These are phyloP conservation scores for Talaromyces sp. DNA, from an alignment of 2,329 filamentous ascomycete species.

Conservation along the genomic window DNA sequence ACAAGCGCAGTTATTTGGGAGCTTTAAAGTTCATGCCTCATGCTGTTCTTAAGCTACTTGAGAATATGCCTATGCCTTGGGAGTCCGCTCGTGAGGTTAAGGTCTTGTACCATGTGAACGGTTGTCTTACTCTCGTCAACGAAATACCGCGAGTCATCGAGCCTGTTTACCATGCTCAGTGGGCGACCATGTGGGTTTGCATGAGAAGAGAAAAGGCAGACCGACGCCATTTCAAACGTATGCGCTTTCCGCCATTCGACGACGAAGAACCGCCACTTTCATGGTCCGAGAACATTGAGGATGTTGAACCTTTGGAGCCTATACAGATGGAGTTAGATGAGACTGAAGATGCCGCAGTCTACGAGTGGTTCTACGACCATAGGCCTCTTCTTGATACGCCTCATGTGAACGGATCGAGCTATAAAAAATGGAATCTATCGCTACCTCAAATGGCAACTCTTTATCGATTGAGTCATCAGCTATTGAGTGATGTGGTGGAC, in stretches of 20 bases:
- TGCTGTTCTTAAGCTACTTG: constrained; percentile 90
- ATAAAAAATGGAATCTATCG: constrained; percentile 90
- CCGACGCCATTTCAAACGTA: constrained; percentile 91
- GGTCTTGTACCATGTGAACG: constrained; percentile 96
- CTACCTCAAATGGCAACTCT: constrained; percentile 94
- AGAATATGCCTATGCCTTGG: constrained; percentile 99
- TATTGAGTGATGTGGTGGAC: constrained; percentile 88
- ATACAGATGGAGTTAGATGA: constrained; percentile 99
- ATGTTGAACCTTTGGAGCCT: constrained; percentile 93
- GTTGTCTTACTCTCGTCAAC: constrained; percentile 93
- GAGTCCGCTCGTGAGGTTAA: constrained; percentile 95
- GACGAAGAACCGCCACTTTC: constrained; percentile 96
- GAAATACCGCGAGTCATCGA: constrained; percentile 96
- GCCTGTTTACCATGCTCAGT: constrained; percentile 95
- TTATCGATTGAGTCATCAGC: constrained; percentile 83
- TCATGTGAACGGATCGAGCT: constrained; percentile 94
- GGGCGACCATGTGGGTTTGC: constrained; percentile 98
- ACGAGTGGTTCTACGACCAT: constrained; percentile 98
- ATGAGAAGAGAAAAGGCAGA: constrained; percentile 99
- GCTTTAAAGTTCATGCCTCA: constrained; percentile 99
- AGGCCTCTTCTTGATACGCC: constrained; percentile 83
- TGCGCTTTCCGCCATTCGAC: constrained; percentile 98
- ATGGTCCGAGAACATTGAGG: constrained; percentile 98
- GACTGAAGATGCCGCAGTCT: constrained; percentile 82
- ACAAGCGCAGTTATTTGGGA: constrained; percentile 96